Conservation (phyloP, 2,329 filamentous ascomycete species). For the Fusarium sulawesiense region DNA sequence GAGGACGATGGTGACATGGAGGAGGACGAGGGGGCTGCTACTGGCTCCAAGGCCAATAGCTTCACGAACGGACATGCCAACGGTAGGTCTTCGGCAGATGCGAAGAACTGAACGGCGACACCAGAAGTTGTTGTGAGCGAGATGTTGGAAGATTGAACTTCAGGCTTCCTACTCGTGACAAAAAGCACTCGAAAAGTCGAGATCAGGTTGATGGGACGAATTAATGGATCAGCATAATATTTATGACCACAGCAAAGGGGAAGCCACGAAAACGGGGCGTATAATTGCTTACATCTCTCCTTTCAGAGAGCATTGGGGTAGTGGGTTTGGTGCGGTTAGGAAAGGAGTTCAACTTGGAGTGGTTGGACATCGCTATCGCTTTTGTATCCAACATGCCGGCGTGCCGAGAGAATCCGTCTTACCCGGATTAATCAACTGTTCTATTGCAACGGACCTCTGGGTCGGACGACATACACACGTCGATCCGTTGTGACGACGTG, state of each 20-base stretch:
- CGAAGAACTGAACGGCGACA: slow-evolving; percentile 28
- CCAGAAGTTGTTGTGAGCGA: not conserved
- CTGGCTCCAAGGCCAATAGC: slow-evolving; percentile 42
- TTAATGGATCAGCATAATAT: slow-evolving; percentile 41
- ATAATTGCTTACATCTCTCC: slow-evolving; percentile 25
- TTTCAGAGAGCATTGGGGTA: slow-evolving; percentile 15
- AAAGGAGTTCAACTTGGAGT: slow-evolving; percentile 30
- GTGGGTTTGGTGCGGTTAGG: slow-evolving; percentile 17
- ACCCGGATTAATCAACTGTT: slow-evolving; percentile 28
- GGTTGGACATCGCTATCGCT: slow-evolving; percentile 34
- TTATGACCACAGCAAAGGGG: slow-evolving; percentile 34
- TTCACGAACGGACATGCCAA: slow-evolving; percentile 31
- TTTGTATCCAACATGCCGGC: slow-evolving; percentile 38
- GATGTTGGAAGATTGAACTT: not conserved
- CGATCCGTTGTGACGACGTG: not conserved
- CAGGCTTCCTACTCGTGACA: not conserved
- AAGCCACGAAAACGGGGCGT: slow-evolving; percentile 20
- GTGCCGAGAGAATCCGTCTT: slow-evolving; percentile 26
- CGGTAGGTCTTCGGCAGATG: slow-evolving; percentile 26
- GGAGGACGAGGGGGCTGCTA: slow-evolving; percentile 59
- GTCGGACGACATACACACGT: slow-evolving; percentile 8
- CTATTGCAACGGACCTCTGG: not conserved
- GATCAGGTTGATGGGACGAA: slow-evolving; percentile 29
- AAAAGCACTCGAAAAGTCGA: slow-evolving; percentile 8
- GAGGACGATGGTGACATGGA: slow-evolving; percentile 63